A percentile compares a stretch with the other conserved stretches of the same genome.
Evolutionary conservation across 1,284 basidiomycete genomes (phyloP).

Genomic region (Apiotrichum gracile): DNA sequence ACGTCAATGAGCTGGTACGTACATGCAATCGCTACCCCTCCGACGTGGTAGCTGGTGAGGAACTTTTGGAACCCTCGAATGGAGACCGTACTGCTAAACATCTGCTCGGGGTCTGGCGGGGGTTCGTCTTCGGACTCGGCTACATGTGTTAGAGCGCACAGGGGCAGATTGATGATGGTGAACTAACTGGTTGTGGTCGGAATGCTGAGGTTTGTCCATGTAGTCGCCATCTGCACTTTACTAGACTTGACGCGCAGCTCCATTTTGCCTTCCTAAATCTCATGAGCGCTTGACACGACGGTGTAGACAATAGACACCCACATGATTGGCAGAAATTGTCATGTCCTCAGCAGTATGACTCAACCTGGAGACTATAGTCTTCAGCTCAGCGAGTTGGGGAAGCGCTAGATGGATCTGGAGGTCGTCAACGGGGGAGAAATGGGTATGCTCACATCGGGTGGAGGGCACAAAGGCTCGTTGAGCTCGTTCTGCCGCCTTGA

Average conservation of each 20-base stretch:
- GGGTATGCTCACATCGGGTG: constrained; percentile 66
- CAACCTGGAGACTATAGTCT: constrained; percentile 70
- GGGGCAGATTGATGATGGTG: not conserved
- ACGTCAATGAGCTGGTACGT: constrained; percentile 26
- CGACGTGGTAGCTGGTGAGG: constrained; percentile 74
- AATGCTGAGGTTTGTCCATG: constrained; percentile 68
- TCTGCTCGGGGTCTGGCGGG: constrained; percentile 52
- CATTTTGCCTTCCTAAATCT: constrained; percentile 39
- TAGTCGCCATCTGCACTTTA: constrained; percentile 66
- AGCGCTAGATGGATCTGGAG: constrained; percentile 71
- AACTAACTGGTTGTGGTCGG: constrained; percentile 58
- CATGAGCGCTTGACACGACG: constrained; percentile 4
- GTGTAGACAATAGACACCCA: constrained; percentile 9
- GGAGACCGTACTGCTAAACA: constrained; percentile 64
- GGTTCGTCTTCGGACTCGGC: not conserved
- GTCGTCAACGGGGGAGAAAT: not conserved
- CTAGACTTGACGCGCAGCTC: constrained; percentile 64
- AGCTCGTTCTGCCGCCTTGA: constrained; percentile 65
- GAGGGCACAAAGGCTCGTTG: constrained; percentile 76
- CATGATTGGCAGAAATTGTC: constrained; percentile 51
- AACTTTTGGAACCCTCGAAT: constrained; percentile 75
- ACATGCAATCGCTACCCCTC: constrained; percentile 81
- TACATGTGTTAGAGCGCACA: not conserved
- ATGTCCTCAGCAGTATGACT: constrained; percentile 68
- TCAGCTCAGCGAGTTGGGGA: constrained; percentile 68